Base-by-base conservation (phyloP, 2,329 filamentous ascomycete genomes). In the Colletotrichum gloeosporioides region DNA sequence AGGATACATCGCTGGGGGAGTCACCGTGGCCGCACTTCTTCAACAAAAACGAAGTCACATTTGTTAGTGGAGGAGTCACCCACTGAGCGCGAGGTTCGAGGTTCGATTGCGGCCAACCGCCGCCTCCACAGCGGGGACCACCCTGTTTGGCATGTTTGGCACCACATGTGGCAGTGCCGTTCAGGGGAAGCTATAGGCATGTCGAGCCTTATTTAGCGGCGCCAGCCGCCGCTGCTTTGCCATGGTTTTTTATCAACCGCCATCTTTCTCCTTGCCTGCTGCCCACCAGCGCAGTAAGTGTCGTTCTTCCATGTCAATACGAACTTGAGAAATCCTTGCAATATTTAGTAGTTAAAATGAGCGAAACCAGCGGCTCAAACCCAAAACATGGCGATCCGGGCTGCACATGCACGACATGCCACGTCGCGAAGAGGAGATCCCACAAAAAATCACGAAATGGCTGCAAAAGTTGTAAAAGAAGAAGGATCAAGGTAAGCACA, bases 391-490 rank as follows among this genome's bases (percentile, higher is more conserved):
- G 71, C 32, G 65, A 64, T 5, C 36, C 57, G 9, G 65, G 65
- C 29, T 69, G 71, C 32, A 64, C 57, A 18, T 73, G 71, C 39
- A 75, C 68, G 61, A 75, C 68, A 10, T 75, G 72, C 22, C 72
- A 75, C 16, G 49, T 75, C 15, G 68, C 68, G 5, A 75, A 71
- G 25, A 65, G 69, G 15, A 44, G 73, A 53, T 76, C 64, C 10
- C 73, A 75, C 15, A 67, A 75, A 27, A 81, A 80, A 66, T 81
- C 79, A 4, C 78, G 79, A 29, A 69, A 78, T 16, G 79, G 79
- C 15, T 81, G 79, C 62, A 77, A 61, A 27, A 78, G 62, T n/a
- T 81, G 79, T 64, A 81, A 80, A 53, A 69, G 72, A 29, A 75
- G 78, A 29, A 75, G 79, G 18, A 76, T 80, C 59, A 81, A 81